These are phyloP conservation scores for Allium fistulosum DNA, from an alignment of 106 monocot genomes.

Conservation along the genomic window DNA sequence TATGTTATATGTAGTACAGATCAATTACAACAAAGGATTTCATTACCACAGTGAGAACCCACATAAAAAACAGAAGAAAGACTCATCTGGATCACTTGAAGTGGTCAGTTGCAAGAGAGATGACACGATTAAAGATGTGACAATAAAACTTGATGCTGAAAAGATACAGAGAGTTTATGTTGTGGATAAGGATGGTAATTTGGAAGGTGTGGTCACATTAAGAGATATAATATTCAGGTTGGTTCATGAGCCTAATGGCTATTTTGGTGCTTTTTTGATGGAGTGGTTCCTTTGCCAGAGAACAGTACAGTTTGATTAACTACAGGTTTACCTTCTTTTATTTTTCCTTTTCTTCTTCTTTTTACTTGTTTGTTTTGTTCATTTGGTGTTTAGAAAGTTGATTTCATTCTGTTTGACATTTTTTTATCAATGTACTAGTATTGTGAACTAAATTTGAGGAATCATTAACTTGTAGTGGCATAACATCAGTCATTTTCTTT, in stretches of 20 bases:
- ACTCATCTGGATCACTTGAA: conserved; percentile 26
- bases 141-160: conserved; percentile 53
- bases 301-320: conserved; percentile 48
- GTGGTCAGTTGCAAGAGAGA: conserved; percentile 58
- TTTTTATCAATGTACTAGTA: too few species aligned
- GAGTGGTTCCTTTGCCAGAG: conserved; percentile 70
- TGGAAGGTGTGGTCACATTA: conserved; percentile 81
- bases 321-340: not conserved
- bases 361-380: too few species aligned
- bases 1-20: conserved; percentile 16
- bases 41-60: conserved; percentile 28
- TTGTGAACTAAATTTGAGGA: too few species aligned
- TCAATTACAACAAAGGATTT: conserved; percentile 67
- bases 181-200: conserved; percentile 38
- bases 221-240: conserved; percentile 88
- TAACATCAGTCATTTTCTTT: too few species aligned
- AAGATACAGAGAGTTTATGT: conserved; percentile 78
- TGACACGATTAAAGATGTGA: conserved; percentile 66
- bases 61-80: conserved; percentile 31
- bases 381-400: too few species aligned
- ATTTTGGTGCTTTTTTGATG: conserved; percentile 97
- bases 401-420: too few species aligned
- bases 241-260: conserved; percentile 83
- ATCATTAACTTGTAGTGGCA: too few species aligned
- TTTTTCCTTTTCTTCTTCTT: too few species aligned